Evolutionary conservation across 441 rosid species (phyloP).

Genomic region (Theobroma grandiflorum): DNA sequence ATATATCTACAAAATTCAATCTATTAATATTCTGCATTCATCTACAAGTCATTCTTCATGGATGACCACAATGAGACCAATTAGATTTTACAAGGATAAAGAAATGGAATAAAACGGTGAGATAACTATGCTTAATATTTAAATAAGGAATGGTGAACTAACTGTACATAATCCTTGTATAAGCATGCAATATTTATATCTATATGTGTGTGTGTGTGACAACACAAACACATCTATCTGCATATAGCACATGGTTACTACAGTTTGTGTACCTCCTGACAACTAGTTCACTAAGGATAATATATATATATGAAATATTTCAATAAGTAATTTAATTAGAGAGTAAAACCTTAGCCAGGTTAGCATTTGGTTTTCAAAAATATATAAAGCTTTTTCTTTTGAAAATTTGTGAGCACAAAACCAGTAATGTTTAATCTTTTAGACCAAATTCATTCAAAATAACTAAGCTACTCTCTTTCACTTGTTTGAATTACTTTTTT

Average conservation of each 20-base stretch:
- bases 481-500: not conserved
- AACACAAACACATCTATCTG: conserved; percentile 4
- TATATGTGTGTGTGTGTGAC: not conserved
- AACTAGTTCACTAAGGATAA: no score
- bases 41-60: conserved; percentile 14
- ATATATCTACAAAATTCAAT: conserved; percentile 1
- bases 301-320: no score
- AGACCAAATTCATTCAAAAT: not conserved
- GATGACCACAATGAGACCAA: not conserved
- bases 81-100: conserved; percentile 1
- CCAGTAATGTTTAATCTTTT: not conserved
- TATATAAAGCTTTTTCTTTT: no score
- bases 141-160: not conserved
- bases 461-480: not conserved
- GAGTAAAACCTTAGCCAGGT: not conserved
- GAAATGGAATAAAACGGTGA: not conserved
- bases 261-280: no score
- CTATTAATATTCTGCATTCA: not conserved
- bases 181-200: not conserved
- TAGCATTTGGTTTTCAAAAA: no score
- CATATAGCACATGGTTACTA: no score
- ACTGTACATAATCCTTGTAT: not conserved
- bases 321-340: not conserved
- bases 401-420: no score
- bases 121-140: conserved; percentile 8